Evolutionary conservation across 176 grass and related monocot genomes (phyloP).

Genomic region (Oryza coarctata): DNA sequence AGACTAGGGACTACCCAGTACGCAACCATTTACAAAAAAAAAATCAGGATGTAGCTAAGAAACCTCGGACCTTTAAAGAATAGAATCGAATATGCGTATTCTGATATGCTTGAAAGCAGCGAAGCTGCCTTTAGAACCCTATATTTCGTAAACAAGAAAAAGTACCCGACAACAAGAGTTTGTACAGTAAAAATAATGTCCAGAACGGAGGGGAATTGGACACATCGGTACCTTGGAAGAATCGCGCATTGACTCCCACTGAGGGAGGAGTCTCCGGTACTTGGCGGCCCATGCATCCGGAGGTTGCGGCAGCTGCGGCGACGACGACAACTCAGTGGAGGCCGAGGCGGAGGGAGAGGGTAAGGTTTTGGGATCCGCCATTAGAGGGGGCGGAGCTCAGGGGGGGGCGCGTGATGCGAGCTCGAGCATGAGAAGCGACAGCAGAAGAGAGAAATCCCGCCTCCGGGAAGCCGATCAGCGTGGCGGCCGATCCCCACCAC

Average conservation of each 20-base stretch:
- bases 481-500: neutral
- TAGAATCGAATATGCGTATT: neutral
- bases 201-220: neutral
- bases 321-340: neutral
- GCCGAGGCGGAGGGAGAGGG: neutral
- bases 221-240: constrained; percentile 44
- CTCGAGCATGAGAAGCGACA: neutral
- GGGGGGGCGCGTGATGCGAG: neutral
- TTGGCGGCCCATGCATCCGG: constrained; percentile 52
- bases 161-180: neutral
- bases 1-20: neutral
- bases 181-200: neutral
- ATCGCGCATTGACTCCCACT: constrained; percentile 53
- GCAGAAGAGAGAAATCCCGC: neutral
- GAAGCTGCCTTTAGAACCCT: neutral
- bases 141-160: neutral
- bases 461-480: neutral
- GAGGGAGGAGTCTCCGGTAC: constrained; percentile 37
- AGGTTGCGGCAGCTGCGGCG: neutral
- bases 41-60: neutral
- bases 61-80: neutral
- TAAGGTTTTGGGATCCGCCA: neutral
- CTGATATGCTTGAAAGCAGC: neutral
- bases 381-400: neutral
- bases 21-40: neutral